Base-by-base conservation (phyloP, 2,329 filamentous ascomycete genomes). In the Ilyonectria mors-panacis region DNA sequence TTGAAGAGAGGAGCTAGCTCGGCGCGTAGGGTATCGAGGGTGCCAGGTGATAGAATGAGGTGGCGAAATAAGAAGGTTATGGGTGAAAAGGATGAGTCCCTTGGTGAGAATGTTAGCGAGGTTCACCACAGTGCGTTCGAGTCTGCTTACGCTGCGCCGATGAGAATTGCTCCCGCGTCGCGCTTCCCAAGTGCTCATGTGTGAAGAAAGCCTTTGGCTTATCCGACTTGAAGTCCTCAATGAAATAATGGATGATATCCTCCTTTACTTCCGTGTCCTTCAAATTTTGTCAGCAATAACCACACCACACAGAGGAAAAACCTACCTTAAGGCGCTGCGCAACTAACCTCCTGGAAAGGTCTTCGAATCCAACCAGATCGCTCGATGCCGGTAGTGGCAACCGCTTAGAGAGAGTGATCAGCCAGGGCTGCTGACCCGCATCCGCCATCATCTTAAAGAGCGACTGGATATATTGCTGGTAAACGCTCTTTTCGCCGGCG, bases 331-430 rank as follows among this genome's bases (percentile, higher is more conserved):
- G 63, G 66, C 65, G 73, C 72, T 66, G 68, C 65, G 73, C 66
- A 35, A 70, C 74, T 64, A 76, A 80, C 73, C 63, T 80, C 75
- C 65, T 82, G 77, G 70, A 82, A 78, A 86, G 82, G 77, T 87
- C 84, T 78, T 89, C 85, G 45, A 76, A 76, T 17, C 67, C 70
- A 12, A 66, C 47, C 2, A 65, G 42, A 17, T 66, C 72, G 8
- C 28, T 35, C 28, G 35, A 58, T 8, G 5, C 21, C 1, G 39
- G 17, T 5, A 44, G 37, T 9, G 23, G 23, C 4, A 76, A 26
- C 0, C 30, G 19, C 4, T 66, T 59, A 1, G 72, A 6, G 0
- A 77, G 23, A 1, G 56, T 58, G 13, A 76, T 23, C 1, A 73
- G 74, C 76, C 76, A 77, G 3, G 66, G 53, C n/a, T 74, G 44